Base-by-base conservation (phyloP, 2,329 filamentous ascomycete genomes). In the Penicillium sp. region DNA sequence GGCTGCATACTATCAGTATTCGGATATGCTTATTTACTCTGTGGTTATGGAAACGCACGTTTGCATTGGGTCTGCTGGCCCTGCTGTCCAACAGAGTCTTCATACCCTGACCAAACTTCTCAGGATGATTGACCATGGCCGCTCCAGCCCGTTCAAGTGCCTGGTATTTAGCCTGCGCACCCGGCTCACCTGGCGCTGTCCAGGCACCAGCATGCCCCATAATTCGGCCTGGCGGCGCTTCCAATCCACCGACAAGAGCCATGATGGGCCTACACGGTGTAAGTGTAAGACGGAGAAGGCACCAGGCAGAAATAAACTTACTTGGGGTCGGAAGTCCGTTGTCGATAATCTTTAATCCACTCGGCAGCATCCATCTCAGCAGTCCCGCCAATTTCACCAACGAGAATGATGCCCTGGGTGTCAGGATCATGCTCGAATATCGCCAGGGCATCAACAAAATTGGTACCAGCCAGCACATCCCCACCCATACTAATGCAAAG, bases 161-260 rank as follows among this genome's bases (percentile, higher is more conserved):
- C 28, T 73, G 74, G 44, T 84, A 79, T 64, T 91, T 91, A n/a
- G 75, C 72, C 26, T 72, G 66, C 0, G 81, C 78, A 44, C 74
- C 74, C 3, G 80, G 77, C 58, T 90, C 84, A 14, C 82, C 83
- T 5, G 80, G 74, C 1, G 80, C 74, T 37, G 74, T 72, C 71
- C 86, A 87, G 10, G 86, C 86, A 29, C 86, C 86, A 7, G 86
- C 84, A 60, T 91, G 86, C 7, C 86, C 86, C 84, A 90, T 89
- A 29, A 87, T 76, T 15, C 77, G 75, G 10, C 81, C 81, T 11
- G 72, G 68, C 4, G 76, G 75, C n/a, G 82, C 82, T 47, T 79
- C 68, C 33, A 81, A 67, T 4, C 86, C 86, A 19, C 78, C 84
- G 18, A 90, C 73, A 4, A 88, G 70, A 32, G 81, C 86, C 56